Conservation (phyloP, 768 basidiomycete genomes). For the Tricholoma furcatifolium region DNA sequence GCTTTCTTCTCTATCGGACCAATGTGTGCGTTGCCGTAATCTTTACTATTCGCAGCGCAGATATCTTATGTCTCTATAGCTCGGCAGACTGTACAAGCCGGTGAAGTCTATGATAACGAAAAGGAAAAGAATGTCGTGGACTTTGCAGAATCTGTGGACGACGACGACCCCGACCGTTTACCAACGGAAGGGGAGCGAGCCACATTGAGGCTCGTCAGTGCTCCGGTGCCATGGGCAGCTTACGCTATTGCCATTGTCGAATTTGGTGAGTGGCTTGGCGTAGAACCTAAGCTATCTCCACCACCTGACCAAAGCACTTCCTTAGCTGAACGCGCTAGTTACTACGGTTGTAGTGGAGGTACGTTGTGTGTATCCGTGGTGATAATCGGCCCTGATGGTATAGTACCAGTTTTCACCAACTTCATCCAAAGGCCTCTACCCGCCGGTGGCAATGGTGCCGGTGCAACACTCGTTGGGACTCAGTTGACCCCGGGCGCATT, state of each 20-base stretch:
- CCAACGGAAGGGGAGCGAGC: slow-evolving; percentile 15
- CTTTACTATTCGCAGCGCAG: too few species aligned
- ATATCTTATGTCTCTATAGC: too few species aligned
- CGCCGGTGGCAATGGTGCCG: slow-evolving; percentile 25
- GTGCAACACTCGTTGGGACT: slow-evolving; percentile 23
- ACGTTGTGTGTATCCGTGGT: too few species aligned
- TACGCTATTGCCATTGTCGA: slow-evolving; percentile 15
- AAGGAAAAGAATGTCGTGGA: slow-evolving; percentile 1
- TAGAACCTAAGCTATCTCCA: not conserved
- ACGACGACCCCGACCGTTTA: slow-evolving; percentile 1
- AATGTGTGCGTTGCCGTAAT: too few species aligned
- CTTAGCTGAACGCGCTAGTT: slow-evolving; percentile 18
- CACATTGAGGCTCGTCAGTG: slow-evolving; percentile 14
- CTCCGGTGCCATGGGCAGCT: slow-evolving; percentile 15
- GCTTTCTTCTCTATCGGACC: too few species aligned
- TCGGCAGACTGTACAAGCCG: not conserved
- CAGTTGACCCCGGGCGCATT: slow-evolving; percentile 25
- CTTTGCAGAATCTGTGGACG: not conserved
- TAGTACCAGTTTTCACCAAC: slow-evolving; percentile 25
- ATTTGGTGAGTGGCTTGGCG: slow-evolving; percentile 10
- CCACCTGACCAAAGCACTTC: not conserved
- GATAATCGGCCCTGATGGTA: not conserved
- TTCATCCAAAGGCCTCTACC: slow-evolving; percentile 28
- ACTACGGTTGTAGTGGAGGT: slow-evolving; percentile 17
- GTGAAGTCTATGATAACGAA: not conserved